These are phyloP conservation scores for Nemania diffusa DNA, from an alignment of 2,329 filamentous ascomycete species.

Conservation along the genomic window DNA sequence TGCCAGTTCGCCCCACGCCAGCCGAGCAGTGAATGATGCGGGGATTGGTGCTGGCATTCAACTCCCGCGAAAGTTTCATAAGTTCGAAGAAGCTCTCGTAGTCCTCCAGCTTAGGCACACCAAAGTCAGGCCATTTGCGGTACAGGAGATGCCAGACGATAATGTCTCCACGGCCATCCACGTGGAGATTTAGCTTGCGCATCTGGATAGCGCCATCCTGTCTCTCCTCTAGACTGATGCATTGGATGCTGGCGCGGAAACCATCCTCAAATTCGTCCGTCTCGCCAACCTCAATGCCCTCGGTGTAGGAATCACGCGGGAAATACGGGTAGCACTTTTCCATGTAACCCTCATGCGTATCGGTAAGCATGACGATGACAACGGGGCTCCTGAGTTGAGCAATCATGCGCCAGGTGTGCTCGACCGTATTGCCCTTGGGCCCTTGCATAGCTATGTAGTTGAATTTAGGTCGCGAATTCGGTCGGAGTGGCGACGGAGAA, in stretches of 20 bases:
- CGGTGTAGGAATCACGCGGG: constrained; percentile 66
- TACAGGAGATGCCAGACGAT: constrained; percentile 85
- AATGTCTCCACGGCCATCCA: constrained; percentile 56
- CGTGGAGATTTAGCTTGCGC: constrained; percentile 73
- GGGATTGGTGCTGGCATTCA: constrained; percentile 70
- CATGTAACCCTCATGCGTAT: constrained; percentile 78
- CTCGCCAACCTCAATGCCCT: constrained; percentile 69
- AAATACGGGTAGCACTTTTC: constrained; percentile 95
- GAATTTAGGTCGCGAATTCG: constrained; percentile 53
- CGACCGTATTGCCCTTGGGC: constrained; percentile 78
- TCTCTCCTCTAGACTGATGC: constrained; percentile 69
- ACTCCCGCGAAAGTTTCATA: constrained; percentile 72
- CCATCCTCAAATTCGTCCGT: constrained; percentile 72
- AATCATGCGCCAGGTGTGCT: constrained; percentile 96
- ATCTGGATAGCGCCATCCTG: constrained; percentile 73
- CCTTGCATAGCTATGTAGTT: constrained; percentile 94
- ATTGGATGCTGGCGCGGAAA: constrained; percentile 74
- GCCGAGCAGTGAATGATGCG: constrained; percentile 90
- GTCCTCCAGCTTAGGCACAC: constrained; percentile 77
- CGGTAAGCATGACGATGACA: constrained; percentile 94
- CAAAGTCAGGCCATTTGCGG: constrained; percentile 89
- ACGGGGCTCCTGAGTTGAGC: constrained; percentile 78
- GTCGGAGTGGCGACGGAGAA: constrained; percentile 58
- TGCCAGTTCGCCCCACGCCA: constrained; percentile 92
- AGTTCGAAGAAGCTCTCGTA: constrained; percentile 74